Evolutionary conservation across 2,329 filamentous ascomycete genomes (phyloP).

Genomic region (Tympanopsis confertula): DNA sequence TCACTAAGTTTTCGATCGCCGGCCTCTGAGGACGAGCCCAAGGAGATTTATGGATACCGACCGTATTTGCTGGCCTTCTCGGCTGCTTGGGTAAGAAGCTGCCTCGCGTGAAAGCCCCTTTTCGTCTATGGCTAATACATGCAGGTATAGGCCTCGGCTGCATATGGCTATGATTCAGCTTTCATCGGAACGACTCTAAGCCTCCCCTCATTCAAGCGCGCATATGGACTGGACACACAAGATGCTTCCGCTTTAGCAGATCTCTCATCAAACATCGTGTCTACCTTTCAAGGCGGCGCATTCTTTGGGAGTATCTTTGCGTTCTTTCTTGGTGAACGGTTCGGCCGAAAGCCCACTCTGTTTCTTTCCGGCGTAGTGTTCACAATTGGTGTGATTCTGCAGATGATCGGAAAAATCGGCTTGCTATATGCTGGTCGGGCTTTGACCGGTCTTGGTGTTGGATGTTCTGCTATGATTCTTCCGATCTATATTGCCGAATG

Average conservation of each 20-base stretch:
- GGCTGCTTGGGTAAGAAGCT: too few species aligned
- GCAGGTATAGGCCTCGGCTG: too few species aligned
- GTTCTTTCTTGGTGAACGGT: slow-evolving; percentile 32
- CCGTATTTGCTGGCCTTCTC: too few species aligned
- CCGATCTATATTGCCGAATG: slow-evolving; percentile 29
- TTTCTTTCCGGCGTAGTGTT: slow-evolving; percentile 31
- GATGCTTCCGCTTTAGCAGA: slow-evolving; percentile 15
- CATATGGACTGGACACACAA: slow-evolving; percentile 17
- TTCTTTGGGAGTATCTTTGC: slow-evolving; percentile 26
- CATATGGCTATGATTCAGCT: slow-evolving; percentile 22
- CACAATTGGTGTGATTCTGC: slow-evolving; percentile 25
- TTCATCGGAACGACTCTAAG: slow-evolving; percentile 27
- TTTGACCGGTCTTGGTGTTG: slow-evolving; percentile 36
- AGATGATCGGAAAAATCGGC: slow-evolving; percentile 18
- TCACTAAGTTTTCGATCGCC: too few species aligned
- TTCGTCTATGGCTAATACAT: too few species aligned
- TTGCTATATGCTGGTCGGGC: slow-evolving; percentile 35
- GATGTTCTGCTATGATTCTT: slow-evolving; percentile 33
- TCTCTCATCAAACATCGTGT: slow-evolving; percentile 25
- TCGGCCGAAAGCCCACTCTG: slow-evolving; percentile 34
- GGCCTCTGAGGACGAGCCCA: too few species aligned
- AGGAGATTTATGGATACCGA: too few species aligned
- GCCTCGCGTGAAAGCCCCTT: too few species aligned
- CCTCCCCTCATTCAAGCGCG: slow-evolving; percentile 20
- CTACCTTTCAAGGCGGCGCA: slow-evolving; percentile 23